These are phyloP conservation scores for Insectozyma bohioensis DNA, from an alignment of 1,139 yeast genomes.

Conservation along the genomic window DNA sequence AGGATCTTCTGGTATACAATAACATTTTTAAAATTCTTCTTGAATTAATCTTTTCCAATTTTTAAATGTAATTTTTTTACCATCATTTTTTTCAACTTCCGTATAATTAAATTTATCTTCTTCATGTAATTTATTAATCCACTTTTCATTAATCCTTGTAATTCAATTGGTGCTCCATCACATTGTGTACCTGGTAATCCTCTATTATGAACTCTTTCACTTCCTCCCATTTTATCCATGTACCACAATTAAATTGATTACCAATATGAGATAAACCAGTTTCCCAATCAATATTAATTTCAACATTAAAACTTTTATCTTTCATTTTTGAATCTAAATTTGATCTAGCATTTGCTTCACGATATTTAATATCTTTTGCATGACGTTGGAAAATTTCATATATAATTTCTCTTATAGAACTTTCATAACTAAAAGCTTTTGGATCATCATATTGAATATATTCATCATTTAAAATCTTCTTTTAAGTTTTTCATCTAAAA, in stretches of 20 bases:
- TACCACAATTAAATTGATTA: conserved; percentile 89
- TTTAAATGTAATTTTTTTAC: conserved; percentile 48
- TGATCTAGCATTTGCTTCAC: conserved; percentile 96
- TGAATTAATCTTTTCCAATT: conserved; percentile 75
- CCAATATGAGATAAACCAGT: conserved; percentile 93
- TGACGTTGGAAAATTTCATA: conserved; percentile 83
- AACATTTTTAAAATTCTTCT: conserved; percentile 74
- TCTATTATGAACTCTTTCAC: conserved; percentile 73
- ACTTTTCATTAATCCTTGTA: conserved; percentile 88
- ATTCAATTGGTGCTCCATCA: conserved; percentile 95
- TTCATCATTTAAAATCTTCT: conserved; percentile 89
- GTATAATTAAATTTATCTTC: conserved; percentile 57
- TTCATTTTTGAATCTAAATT: conserved; percentile 88
- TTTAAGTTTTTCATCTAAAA: conserved; percentile 69
- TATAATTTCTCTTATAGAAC: conserved; percentile 71
- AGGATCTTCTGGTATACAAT: conserved; percentile 68
- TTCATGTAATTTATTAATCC: conserved; percentile 60
- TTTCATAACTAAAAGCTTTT: conserved; percentile 70
- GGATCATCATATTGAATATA: conserved; percentile 69
- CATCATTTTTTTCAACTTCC: conserved; percentile 57
- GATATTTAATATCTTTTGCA: conserved; percentile 80
- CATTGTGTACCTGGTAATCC: conserved; percentile 97
- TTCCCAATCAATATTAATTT: conserved; percentile 79
- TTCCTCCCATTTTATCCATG: conserved; percentile 99
- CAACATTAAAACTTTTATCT: conserved; percentile 88